Conservation (phyloP, 1,139 yeast genomes). For the Blastobotrys persicus region DNA sequence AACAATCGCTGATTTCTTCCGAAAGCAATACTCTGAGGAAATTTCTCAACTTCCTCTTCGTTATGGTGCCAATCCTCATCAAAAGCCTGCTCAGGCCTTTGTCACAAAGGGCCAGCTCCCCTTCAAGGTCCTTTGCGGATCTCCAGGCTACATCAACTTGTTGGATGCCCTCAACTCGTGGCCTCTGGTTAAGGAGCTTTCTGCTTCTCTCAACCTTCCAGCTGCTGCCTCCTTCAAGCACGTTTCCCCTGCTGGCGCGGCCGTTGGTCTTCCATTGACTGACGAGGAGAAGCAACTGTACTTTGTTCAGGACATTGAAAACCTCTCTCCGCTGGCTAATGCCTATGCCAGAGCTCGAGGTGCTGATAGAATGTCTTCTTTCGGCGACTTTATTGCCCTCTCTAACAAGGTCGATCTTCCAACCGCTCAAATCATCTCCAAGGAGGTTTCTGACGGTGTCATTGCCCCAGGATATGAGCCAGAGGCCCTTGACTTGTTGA, state of each 20-base stretch:
- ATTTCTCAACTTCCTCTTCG: slow-evolving; percentile 87
- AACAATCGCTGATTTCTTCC: slow-evolving; percentile 93
- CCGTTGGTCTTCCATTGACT: slow-evolving; percentile 88
- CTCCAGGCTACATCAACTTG: slow-evolving; percentile 96
- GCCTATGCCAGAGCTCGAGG: slow-evolving; percentile 99
- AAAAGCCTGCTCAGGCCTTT: slow-evolving; percentile 97
- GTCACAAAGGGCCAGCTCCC: slow-evolving; percentile 86
- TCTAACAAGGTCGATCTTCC: slow-evolving; percentile 95
- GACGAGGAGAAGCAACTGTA: slow-evolving; percentile 92
- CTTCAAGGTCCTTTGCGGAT: slow-evolving; percentile 87
- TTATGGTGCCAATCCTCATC: slow-evolving; percentile 99
- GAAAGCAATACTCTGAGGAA: slow-evolving; percentile 94
- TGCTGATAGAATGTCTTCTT: slow-evolving; percentile 99
- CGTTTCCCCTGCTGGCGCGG: slow-evolving; percentile 98
- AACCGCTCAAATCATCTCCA: slow-evolving; percentile 94
- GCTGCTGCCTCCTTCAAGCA: slow-evolving; percentile 99
- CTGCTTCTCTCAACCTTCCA: slow-evolving; percentile 90
- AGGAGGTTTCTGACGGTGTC: slow-evolving; percentile 97
- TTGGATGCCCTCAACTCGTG: slow-evolving; percentile 96
- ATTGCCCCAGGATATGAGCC: slow-evolving; percentile 96
- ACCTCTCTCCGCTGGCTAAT: slow-evolving; percentile 92
- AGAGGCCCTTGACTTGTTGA: slow-evolving; percentile 84
- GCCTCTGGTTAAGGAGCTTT: slow-evolving; percentile 96
- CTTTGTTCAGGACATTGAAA: slow-evolving; percentile 91
- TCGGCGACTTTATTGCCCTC: slow-evolving; percentile 96